Conservation (phyloP, 306 rosid genomes). For the Purshia tridentata region DNA sequence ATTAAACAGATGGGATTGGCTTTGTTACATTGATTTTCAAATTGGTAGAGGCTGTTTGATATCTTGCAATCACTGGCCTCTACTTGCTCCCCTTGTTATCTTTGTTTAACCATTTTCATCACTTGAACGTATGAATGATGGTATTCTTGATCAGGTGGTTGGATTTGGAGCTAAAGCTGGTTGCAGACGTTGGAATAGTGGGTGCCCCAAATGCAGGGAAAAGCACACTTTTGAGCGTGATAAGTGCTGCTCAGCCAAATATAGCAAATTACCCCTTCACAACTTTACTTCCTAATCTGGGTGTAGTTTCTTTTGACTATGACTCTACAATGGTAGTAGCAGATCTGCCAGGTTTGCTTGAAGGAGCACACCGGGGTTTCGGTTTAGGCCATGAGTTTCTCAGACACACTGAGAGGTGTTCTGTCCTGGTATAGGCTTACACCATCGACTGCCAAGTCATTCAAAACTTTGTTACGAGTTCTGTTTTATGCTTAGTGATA, state of each 20-base stretch:
- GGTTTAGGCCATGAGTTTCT: slow-evolving; percentile 97
- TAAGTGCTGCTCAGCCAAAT: slow-evolving; percentile 89
- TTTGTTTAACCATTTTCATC: slow-evolving; percentile 5
- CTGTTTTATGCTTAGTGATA: neutral
- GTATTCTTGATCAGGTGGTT: slow-evolving; percentile 74
- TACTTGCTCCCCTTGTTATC: neutral
- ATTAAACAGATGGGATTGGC: neutral
- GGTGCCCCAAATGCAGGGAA: slow-evolving; percentile 99
- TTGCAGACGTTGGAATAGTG: slow-evolving; percentile 95
- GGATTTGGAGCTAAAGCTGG: slow-evolving; percentile 93
- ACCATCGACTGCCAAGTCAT: slow-evolving; percentile 20
- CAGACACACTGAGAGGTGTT: slow-evolving; percentile 93
- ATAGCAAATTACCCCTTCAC: slow-evolving; percentile 96
- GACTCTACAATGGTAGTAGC: slow-evolving; percentile 92
- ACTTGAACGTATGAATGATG: slow-evolving; percentile 22
- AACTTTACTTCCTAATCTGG: slow-evolving; percentile 91
- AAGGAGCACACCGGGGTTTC: slow-evolving; percentile 96
- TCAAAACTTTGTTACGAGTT: neutral
- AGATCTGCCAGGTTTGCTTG: slow-evolving; percentile 96
- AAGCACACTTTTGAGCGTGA: slow-evolving; percentile 89
- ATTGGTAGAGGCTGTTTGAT: slow-evolving; percentile 3
- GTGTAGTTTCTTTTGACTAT: slow-evolving; percentile 91
- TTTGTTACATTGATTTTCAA: neutral
- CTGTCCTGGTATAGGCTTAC: slow-evolving; percentile 66
- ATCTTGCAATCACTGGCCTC: slow-evolving; percentile 3